A percentile compares a stretch with the other conserved stretches of the same genome.
phyloP scores from a whole-genome alignment of 2,329 filamentous ascomycete species.

The Colletotrichum caudatum region DNA sequence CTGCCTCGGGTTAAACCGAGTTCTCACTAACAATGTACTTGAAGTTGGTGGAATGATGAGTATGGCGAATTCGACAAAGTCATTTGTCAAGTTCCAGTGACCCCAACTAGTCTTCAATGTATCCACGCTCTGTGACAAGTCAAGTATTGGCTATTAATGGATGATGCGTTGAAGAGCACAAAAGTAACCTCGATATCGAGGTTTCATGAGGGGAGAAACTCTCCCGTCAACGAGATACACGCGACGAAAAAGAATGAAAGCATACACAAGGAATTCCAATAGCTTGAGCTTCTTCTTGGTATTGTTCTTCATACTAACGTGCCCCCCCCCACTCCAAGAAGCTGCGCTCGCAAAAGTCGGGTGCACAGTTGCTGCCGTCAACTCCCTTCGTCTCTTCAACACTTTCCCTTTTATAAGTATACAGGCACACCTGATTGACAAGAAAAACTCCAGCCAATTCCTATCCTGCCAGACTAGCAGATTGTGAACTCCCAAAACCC shows the following conservation, averaged over 20 bases:
- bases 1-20: background rate
- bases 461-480: conserved; percentile 27
- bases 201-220: background rate
- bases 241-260: background rate
- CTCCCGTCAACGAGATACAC: background rate
- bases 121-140: background rate
- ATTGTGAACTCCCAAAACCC: conserved; percentile 33
- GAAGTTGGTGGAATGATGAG: background rate
- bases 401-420: conserved; percentile 1
- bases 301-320: conserved; percentile 29
- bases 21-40: background rate
- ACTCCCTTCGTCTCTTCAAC: background rate
- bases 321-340: background rate
- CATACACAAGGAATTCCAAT: background rate
- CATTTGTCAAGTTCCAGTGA: background rate
- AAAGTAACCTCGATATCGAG: background rate
- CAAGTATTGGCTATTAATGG: background rate
- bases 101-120: background rate
- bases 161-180: background rate
- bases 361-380: background rate
- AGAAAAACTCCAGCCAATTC: conserved; percentile 30
- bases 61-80: background rate
- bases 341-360: background rate
- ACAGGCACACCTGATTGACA: conserved; percentile 1
- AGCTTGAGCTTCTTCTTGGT: conserved; percentile 12